Evolutionary conservation across 208 protist species (phyloP), one percentile per base, ranked within the genome.

Genomic region (Leishmania tarentolae): DNA sequence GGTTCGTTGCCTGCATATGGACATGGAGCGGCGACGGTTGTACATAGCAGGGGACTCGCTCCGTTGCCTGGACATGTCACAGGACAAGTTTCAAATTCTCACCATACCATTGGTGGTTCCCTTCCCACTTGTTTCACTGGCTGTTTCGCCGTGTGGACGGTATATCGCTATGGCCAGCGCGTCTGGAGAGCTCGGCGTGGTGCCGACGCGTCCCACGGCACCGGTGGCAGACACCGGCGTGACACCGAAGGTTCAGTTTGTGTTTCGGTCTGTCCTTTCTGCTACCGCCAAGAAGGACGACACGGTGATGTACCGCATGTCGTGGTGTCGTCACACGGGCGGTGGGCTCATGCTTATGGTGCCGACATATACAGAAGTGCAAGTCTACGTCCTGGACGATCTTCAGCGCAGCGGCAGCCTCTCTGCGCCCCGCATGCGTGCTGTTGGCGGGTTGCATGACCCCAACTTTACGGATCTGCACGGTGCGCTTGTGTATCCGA

Each of bases 11-110:
- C 70, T 97, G 57, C 69, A 88, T 44, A 89, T 96, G 80, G 92
- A 97, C 79, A 77, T 78, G 0, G 80, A 82, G 73, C 86, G 86
- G 63, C 85, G 85, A 1, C 91, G 93, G 53, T 75, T 95, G n/a
- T 96, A 95, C 75, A 90, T 96, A 76, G 94, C 83, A n/a, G 94
- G 94, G 17, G 93, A 97, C 83, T 95, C 92, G 6, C 87, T 97
- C 35, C 91, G 92, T 37, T 94, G 88, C 73, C 86, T 97, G 21
- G 76, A 87, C 37, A 93, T 96, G 89, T 31, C 63, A 37, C 71
- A 59, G 42, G 76, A 75, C 37, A 78, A 82, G 13, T 94, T 93
- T 66, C 75, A 88, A 1, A 92, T 96, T 11, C 77, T 72, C 17
- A 92, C 87, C 19, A 86, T 95, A 24, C 83, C 88, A 0, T 86